A percentile compares a stretch with the other conserved stretches of the same genome.
Evolutionary conservation across 2,329 filamentous ascomycete genomes (phyloP).

Genomic region (Pyrenochaeta sp.): DNA sequence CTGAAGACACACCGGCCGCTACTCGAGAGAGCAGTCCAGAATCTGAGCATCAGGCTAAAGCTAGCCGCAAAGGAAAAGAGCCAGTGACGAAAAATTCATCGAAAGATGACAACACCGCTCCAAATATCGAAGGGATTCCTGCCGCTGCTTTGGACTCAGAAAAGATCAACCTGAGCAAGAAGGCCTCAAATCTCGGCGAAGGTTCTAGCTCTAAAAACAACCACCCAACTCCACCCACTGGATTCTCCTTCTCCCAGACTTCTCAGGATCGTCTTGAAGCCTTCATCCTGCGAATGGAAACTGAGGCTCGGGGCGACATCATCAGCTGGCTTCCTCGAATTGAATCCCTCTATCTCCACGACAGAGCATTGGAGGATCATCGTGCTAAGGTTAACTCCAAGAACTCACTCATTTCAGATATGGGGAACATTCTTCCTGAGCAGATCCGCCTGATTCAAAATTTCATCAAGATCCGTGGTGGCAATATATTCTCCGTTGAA

Average conservation of each 20-base stretch:
- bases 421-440: slow-evolving; percentile 18
- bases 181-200: too few relatives aligned
- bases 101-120: too few relatives aligned
- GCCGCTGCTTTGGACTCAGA: too few relatives aligned
- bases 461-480: slow-evolving; percentile 15
- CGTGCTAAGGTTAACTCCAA: slow-evolving; percentile 7
- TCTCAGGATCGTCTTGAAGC: slow-evolving; percentile 14
- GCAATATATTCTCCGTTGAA: slow-evolving; percentile 20
- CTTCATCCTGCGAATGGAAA: slow-evolving; percentile 20
- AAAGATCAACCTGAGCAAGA: too few relatives aligned
- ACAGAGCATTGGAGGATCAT: slow-evolving; percentile 11
- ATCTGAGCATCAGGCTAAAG: not conserved
- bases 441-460: slow-evolving; percentile 22
- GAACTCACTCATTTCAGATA: slow-evolving; percentile 25
- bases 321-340: slow-evolving; percentile 15
- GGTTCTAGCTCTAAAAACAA: too few relatives aligned
- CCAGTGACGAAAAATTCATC: too few relatives aligned
- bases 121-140: too few relatives aligned
- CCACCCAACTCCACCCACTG: not conserved
- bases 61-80: too few relatives aligned
- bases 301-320: not conserved
- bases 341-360: slow-evolving; percentile 17
- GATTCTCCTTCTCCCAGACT: not conserved
- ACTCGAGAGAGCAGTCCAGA: slow-evolving; percentile 4
- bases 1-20: slow-evolving; percentile 1